These are phyloP conservation scores for Hypoxylon intermedium DNA, from an alignment of 495 filamentous ascomycete species.

Conservation along the genomic window DNA sequence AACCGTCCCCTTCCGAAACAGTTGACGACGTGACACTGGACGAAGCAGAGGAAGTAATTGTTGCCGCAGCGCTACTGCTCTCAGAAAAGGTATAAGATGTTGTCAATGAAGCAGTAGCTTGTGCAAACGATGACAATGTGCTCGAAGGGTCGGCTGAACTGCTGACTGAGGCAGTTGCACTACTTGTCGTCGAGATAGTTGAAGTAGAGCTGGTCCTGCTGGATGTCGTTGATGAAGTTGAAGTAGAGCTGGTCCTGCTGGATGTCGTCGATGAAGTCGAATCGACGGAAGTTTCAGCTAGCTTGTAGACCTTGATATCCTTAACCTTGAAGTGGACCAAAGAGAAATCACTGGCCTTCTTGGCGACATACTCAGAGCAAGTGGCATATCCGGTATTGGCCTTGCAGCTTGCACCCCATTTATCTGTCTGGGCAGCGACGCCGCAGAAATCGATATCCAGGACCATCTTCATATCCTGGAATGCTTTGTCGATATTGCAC, in stretches of 20 bases:
- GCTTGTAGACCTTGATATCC: constrained; percentile 62
- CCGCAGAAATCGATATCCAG: constrained; percentile 60
- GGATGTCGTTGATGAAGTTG: constrained; percentile 43
- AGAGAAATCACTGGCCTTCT: constrained; percentile 62
- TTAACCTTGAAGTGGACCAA: constrained; percentile 62
- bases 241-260: constrained; percentile 23
- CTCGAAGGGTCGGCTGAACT: not conserved
- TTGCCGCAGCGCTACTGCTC: constrained; percentile 4
- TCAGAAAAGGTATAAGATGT: too few species aligned
- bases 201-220: too few species aligned
- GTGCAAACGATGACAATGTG: too few species aligned
- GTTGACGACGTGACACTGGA: constrained; percentile 7
- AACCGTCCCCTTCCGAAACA: constrained; percentile 15
- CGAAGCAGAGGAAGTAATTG: constrained; percentile 19
- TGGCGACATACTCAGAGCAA: constrained; percentile 66
- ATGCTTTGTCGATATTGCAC: constrained; percentile 55
- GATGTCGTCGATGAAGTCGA: constrained; percentile 44
- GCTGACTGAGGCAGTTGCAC: too few species aligned
- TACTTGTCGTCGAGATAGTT: too few species aligned
- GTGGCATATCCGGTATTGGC: constrained; percentile 29
- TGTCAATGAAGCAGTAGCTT: not conserved
- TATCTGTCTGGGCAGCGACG: constrained; percentile 47
- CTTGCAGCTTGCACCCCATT: constrained; percentile 34
- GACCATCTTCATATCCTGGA: constrained; percentile 56
- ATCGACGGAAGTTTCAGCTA: constrained; percentile 41